Evolutionary conservation across 140 eudicot genomes (phyloP).

Genomic region (Anethum foeniculum): DNA sequence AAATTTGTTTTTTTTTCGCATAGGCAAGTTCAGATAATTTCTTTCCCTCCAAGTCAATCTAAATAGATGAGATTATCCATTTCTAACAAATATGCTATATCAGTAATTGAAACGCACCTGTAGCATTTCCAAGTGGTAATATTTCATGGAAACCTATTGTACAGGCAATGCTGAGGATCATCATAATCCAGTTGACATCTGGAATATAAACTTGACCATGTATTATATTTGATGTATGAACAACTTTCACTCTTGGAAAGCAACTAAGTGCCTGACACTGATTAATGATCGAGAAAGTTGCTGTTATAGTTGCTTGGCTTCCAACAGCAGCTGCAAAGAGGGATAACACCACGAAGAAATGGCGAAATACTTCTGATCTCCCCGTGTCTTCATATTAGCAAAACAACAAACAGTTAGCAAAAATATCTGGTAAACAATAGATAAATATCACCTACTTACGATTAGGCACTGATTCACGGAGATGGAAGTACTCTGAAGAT

Average conservation of each 20-base stretch:
- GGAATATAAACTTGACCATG: conserved; percentile 84
- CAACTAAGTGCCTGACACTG: conserved; percentile 81
- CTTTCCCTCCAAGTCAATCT: background rate
- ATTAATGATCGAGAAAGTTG: conserved; percentile 70
- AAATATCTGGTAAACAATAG: background rate
- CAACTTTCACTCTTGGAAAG: conserved; percentile 77
- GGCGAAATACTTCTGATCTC: conserved; percentile 26
- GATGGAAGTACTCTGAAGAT: conserved; percentile 20
- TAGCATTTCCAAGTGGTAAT: conserved; percentile 61
- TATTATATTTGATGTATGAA: conserved; percentile 63
- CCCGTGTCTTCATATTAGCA: background rate
- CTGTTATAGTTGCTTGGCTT: conserved; percentile 78
- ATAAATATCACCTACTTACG: conserved; percentile 20
- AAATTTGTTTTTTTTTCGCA: background rate
- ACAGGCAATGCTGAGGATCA: conserved; percentile 63
- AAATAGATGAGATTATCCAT: background rate
- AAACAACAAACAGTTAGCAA: background rate
- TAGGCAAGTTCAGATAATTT: background rate
- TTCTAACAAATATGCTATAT: background rate
- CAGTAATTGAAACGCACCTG: conserved; percentile 33
- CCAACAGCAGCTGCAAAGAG: conserved; percentile 74
- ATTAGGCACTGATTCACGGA: conserved; percentile 36
- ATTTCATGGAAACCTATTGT: conserved; percentile 69
- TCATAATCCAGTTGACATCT: conserved; percentile 76
- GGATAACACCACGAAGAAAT: conserved; percentile 36